Base-by-base conservation (phyloP, 176 grass and related monocot species). In the Eragrostis nindensis region DNA sequence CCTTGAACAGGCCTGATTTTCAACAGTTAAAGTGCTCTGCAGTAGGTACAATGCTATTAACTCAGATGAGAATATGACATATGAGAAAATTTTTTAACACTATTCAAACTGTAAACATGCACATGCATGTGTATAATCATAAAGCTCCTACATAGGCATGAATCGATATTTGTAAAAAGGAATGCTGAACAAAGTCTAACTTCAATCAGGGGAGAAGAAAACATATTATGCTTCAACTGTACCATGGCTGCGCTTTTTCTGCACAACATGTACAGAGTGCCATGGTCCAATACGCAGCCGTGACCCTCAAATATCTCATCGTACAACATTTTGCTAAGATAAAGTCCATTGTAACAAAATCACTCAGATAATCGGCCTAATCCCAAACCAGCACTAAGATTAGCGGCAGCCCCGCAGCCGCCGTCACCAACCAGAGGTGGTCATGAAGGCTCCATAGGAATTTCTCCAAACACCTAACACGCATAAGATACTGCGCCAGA, bases 401-500 rank as follows among this genome's bases (percentile, higher is more conserved):
- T 65, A 7, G 15, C 50, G 26, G n/a, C 2, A 44, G 12, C 21
- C n/a, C 18, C 22, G 39, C 42, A 65, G 24, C 18, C 67, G 15
- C 45, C 75, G 70, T 7, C 25, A 18, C 38, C 39, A 21, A 60
- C 10, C 12, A 22, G 8, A 40, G 17, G 21, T 47, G 69, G n/a
- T n/a, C n/a, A n/a, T 11, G 19, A 7, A 55, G 38, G 21, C 40
- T 54, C 30, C 30, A 18, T 63, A 3, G 19, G 63, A 53, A 84
- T 89, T 89, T 80, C 55, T 75, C 36, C 82, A 29, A 84, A 70
- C 82, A 89, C 70, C 64, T 80, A 70, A 38, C 25, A 16, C 26
- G 55, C 62, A 27, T 46, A 46, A 43, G 29, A 25, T 68, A 19
- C 63, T 49, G 6, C 32, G 53, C n/a, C 66, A 19, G 60, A 73